Percentiles rank a stretch among this genome's conserved stretches.
Evolutionary conservation across 345 rosid genomes (phyloP).

Genomic region (Trapa incisa): DNA sequence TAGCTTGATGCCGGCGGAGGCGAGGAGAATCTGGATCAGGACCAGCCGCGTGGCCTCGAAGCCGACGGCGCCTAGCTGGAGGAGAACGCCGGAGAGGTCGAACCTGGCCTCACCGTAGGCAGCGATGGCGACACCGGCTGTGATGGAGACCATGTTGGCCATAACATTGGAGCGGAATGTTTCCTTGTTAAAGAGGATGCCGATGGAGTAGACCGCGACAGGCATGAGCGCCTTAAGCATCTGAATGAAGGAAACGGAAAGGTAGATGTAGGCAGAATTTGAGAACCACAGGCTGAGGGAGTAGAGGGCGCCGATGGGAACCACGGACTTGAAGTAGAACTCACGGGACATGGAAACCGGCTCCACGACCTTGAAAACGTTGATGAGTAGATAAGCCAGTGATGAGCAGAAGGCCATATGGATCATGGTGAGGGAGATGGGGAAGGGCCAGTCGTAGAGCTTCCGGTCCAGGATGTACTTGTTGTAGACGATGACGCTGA

Average conservation of each 20-base stretch:
- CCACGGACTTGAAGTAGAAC: conserved; percentile 65
- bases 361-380: conserved; percentile 77
- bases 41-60: conserved; percentile 92
- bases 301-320: conserved; percentile 88
- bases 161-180: conserved; percentile 57
- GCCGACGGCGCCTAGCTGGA: conserved; percentile 85
- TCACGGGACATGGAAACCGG: conserved; percentile 78
- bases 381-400: conserved; percentile 71
- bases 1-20: conserved; percentile 64
- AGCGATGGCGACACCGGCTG: conserved; percentile 26
- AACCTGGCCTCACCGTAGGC: conserved; percentile 43
- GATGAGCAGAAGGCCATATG: conserved; percentile 94
- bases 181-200: conserved; percentile 57
- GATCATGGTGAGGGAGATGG: conserved; percentile 92
- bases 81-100: conserved; percentile 74
- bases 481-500: conserved; percentile 96
- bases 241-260: conserved; percentile 75
- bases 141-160: conserved; percentile 57
- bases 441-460: conserved; percentile 94
- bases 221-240: conserved; percentile 57
- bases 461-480: conserved; percentile 97
- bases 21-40: conserved; percentile 80
- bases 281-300: conserved; percentile 90
- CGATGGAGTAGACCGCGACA: conserved; percentile 87
- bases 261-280: conserved; percentile 87